These are phyloP conservation scores for Athelia psychrophila DNA, from an alignment of 1,284 basidiomycete species.

Conservation along the genomic window DNA sequence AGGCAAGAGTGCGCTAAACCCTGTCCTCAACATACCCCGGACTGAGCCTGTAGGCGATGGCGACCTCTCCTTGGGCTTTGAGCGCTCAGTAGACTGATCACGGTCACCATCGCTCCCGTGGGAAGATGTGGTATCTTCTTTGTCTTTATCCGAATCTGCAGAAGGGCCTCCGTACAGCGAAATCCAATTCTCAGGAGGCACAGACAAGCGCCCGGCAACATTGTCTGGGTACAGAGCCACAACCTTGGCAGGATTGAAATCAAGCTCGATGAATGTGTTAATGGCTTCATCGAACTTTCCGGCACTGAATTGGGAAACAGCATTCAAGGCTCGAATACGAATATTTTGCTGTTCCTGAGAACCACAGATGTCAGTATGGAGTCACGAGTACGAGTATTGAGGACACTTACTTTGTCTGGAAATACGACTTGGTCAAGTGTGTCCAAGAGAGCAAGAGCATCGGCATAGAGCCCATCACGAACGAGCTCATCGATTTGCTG, in stretches of 20 bases:
- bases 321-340: constrained; percentile 67
- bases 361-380: constrained; percentile 1
- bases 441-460: constrained; percentile 82
- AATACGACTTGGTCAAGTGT: constrained; percentile 61
- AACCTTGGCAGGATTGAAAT: constrained; percentile 92
- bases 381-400: background rate
- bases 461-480: constrained; percentile 65
- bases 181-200: constrained; percentile 77
- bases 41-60: constrained; percentile 45
- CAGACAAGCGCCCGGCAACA: constrained; percentile 78
- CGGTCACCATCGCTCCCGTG: background rate
- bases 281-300: constrained; percentile 77
- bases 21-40: constrained; percentile 47
- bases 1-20: constrained; percentile 50
- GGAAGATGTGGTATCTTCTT: constrained; percentile 29
- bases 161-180: constrained; percentile 80
- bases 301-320: constrained; percentile 73
- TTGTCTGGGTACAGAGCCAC: constrained; percentile 84
- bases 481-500: constrained; percentile 88
- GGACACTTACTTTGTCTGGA: constrained; percentile 59
- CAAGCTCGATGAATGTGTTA: constrained; percentile 84
- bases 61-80: constrained; percentile 32
- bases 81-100: constrained; percentile 11
- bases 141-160: constrained; percentile 9
- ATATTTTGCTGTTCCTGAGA: constrained; percentile 55